These are phyloP conservation scores for Phyllostachys edulis DNA, from an alignment of 176 grass and related monocot species.

Conservation along the genomic window DNA sequence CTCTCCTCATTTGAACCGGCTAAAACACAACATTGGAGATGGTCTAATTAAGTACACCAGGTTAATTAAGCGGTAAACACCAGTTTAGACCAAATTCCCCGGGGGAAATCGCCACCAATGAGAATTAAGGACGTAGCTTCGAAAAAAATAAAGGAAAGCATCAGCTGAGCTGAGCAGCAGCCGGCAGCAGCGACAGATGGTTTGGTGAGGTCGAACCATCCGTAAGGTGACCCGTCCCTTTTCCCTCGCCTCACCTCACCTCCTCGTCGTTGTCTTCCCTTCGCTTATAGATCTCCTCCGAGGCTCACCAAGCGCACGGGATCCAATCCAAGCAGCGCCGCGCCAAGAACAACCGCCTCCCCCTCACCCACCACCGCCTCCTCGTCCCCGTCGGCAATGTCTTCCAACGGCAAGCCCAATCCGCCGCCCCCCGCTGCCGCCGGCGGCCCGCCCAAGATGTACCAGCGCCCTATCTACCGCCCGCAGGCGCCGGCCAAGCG, in stretches of 20 bases:
- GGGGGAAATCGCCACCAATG: not conserved
- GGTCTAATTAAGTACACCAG: not conserved
- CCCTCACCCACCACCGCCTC: not conserved
- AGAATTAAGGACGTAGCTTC: not conserved
- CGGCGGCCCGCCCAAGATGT: slow-evolving; percentile 61
- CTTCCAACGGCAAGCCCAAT: slow-evolving; percentile 71
- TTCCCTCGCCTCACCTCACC: slow-evolving; percentile 63
- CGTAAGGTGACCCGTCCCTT: slow-evolving; percentile 71
- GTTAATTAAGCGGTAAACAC: not conserved
- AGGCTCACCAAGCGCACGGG: slow-evolving; percentile 33
- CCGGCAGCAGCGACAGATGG: slow-evolving; percentile 36
- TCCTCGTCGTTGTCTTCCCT: not conserved
- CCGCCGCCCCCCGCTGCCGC: slow-evolving; percentile 47
- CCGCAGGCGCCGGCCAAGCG: slow-evolving; percentile 52
- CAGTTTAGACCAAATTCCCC: not conserved
- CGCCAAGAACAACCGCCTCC: not conserved
- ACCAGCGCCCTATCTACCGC: slow-evolving; percentile 80
- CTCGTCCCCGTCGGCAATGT: slow-evolving; percentile 30
- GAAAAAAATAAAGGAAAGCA: not conserved
- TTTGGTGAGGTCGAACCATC: slow-evolving; percentile 77
- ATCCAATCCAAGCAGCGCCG: not conserved
- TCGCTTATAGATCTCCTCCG: slow-evolving; percentile 52
- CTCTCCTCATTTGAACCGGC: no score
- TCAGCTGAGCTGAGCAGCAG: not conserved
- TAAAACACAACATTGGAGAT: no score